Evolutionary conservation across 2,329 filamentous ascomycete genomes (phyloP), one percentile per base, ranked within the genome.

Genomic region (Aspergillus felis): DNA sequence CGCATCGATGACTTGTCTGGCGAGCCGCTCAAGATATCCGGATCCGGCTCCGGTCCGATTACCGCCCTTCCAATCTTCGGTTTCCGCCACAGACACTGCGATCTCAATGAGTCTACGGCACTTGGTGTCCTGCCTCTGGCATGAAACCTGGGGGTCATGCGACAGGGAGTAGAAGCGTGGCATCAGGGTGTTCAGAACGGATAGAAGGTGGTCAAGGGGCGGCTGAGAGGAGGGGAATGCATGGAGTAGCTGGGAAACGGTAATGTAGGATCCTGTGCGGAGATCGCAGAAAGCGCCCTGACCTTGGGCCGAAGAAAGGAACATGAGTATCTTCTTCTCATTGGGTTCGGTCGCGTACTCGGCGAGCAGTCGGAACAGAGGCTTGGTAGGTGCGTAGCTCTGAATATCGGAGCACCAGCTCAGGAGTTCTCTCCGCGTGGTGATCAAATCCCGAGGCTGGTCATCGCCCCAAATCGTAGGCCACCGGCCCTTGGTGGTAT

Each of bases 391-490:
- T 1, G 93, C 88, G 66, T 93, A 92, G 14, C 91, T 96, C 74
- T 97, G 92, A 61, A 97, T 86, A 72, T 99, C 94, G 27, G 89
- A 87, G 72, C 92, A 97, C 94, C 94, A 99, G 9, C 89, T 96
- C 55, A 99, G 80, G n/a, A 99, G 80, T 72, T 96, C 93, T 51
- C 93, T 84, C 50, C 93, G 87, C 0, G 92, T 97, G 3, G 93
- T 96, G 56, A 92, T 81, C n/a, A 99, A 80, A 71, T 94, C 88
- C 56, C 94, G 86, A 6, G 92, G 77, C 74, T 90, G 78, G 22
- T 97, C 93, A 2, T 96, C 91, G 46, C 93, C 94, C 94, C 94
- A 99, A 51, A 99, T 95, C 0, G 94, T 99, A 3, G 94, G 94
- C 93, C 93, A 99, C 51, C 94, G 84, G 35, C 93, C 93, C 59